Evolutionary conservation across 305 asterid species (phyloP), one percentile per base, ranked within the genome.

Genomic region (Solanum chacoense): DNA sequence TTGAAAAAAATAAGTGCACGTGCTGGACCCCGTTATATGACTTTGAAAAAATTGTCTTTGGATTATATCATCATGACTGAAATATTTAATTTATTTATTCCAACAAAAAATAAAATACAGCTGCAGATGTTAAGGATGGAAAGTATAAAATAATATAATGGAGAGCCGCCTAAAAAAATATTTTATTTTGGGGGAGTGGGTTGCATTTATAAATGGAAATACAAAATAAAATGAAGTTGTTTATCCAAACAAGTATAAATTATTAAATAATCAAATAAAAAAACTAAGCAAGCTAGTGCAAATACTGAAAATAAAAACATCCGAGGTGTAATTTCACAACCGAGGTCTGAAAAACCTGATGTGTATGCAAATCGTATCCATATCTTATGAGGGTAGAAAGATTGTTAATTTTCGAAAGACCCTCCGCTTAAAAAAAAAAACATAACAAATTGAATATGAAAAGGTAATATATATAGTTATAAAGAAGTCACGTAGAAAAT

Each of bases 1-100:
- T 79, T 40, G 16, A 28, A 26, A 40, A 42, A 29, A 29, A 0
- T 9, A 45, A 81, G 72, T 45, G 86, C 72, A 81, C 40, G 72
- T 81, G 86, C 18, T 81, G 72, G 85, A 24, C 85, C 84, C 45
- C 45, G 16, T 77, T 36, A n/a, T 77, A 79, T 38, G 65, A 79
- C 85, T 80, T 42, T 42, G 38, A 28, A 42, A 42, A 81, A 2
- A 8, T 7, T 81, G 38, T 45, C 38, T 45, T 45, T 18, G 40
- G 40, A 4, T 45, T 81, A 81, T 29, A 6, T 81, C 72, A 45
- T 81, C 7, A 81, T 81, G 72, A 45, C 29, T 45, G 7, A 55
- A 6, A 45, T 42, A 45, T 29, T 81, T 77, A 7, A 18, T 32
- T 74, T 32, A 16, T 18, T 24, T 80, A 2, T 42, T 28, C 37